A percentile compares a stretch with the other conserved stretches of the same genome.
Conservation (phyloP, 2,329 filamentous ascomycete genomes). For the Phoma sp. region DNA sequence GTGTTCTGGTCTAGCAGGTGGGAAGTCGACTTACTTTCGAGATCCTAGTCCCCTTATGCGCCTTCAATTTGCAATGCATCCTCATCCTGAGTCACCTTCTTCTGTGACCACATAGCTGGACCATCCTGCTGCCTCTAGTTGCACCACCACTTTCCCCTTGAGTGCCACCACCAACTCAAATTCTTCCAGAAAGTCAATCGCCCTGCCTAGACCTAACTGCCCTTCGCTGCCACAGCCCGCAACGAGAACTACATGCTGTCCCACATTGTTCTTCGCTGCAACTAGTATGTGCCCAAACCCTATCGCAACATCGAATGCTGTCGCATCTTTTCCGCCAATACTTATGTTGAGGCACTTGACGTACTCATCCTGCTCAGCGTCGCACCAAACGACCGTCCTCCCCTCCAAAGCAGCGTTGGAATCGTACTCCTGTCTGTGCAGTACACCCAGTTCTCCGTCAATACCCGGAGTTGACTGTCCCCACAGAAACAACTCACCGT, state of each 20-base stretch:
- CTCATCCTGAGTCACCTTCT: background rate
- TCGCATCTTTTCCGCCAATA: slow-evolving; percentile 28
- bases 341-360: slow-evolving; percentile 31
- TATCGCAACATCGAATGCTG: slow-evolving; percentile 33
- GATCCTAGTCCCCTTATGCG: background rate
- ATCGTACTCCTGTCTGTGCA: slow-evolving; percentile 10
- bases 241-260: slow-evolving; percentile 27
- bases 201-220: slow-evolving; percentile 30
- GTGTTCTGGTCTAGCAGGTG: background rate
- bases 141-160: slow-evolving; percentile 24
- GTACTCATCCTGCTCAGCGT: slow-evolving; percentile 35
- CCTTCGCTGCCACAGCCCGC: slow-evolving; percentile 33
- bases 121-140: slow-evolving; percentile 35
- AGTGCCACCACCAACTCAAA: slow-evolving; percentile 33
- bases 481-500: slow-evolving; percentile 45
- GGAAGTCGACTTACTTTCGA: background rate
- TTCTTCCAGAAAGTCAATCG: slow-evolving; percentile 18
- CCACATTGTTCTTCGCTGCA: slow-evolving; percentile 20
- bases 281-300: slow-evolving; percentile 40
- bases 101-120: slow-evolving; percentile 29
- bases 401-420: background rate
- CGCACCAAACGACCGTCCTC: slow-evolving; percentile 4
- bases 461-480: slow-evolving; percentile 37
- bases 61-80: background rate
- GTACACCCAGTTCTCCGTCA: slow-evolving; percentile 23